phyloP scores from a whole-genome alignment of 2,329 filamentous ascomycete species.

The Ambrosiella cleistominuta region DNA sequence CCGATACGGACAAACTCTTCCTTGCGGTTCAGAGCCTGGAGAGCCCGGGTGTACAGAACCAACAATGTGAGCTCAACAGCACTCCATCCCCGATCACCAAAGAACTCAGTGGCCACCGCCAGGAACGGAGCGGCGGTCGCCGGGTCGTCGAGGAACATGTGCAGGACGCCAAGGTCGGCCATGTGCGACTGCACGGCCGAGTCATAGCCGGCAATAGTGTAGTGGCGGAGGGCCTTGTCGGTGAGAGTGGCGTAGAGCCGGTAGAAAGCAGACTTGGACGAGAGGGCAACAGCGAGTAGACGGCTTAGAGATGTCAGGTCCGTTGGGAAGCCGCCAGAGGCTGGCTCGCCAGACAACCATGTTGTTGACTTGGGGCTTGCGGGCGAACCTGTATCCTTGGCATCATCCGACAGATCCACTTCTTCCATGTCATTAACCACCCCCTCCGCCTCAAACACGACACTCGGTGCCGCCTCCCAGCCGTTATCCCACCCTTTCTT shows the following conservation, averaged over 20 bases:
- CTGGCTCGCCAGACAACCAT: too few relatives aligned
- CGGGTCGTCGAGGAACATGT: slow-evolving; percentile 60
- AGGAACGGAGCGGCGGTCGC: slow-evolving; percentile 60
- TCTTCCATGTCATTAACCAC: slow-evolving; percentile 35
- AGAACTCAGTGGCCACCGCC: slow-evolving; percentile 58
- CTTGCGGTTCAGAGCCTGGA: slow-evolving; percentile 56
- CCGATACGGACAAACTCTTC: slow-evolving; percentile 66
- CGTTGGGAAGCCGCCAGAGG: neutral
- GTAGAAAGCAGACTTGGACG: slow-evolving; percentile 46
- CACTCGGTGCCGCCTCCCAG: slow-evolving; percentile 44
- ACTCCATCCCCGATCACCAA: slow-evolving; percentile 62
- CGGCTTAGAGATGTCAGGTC: slow-evolving; percentile 24
- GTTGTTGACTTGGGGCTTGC: too few relatives aligned
- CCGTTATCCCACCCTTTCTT: slow-evolving; percentile 59
- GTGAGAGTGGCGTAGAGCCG: slow-evolving; percentile 59
- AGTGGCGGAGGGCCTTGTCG: slow-evolving; percentile 67
- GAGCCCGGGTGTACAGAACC: slow-evolving; percentile 66
- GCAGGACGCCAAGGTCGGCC: slow-evolving; percentile 72
- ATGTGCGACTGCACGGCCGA: slow-evolving; percentile 63
- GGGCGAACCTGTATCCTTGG: slow-evolving; percentile 13
- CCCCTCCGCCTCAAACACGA: slow-evolving; percentile 25
- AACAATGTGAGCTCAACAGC: slow-evolving; percentile 68
- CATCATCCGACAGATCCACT: slow-evolving; percentile 33
- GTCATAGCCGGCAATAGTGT: slow-evolving; percentile 57
- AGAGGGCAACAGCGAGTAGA: slow-evolving; percentile 42